Conservation (phyloP, 192 early-diverging fungal species). For the Lobosporangium transversale region DNA sequence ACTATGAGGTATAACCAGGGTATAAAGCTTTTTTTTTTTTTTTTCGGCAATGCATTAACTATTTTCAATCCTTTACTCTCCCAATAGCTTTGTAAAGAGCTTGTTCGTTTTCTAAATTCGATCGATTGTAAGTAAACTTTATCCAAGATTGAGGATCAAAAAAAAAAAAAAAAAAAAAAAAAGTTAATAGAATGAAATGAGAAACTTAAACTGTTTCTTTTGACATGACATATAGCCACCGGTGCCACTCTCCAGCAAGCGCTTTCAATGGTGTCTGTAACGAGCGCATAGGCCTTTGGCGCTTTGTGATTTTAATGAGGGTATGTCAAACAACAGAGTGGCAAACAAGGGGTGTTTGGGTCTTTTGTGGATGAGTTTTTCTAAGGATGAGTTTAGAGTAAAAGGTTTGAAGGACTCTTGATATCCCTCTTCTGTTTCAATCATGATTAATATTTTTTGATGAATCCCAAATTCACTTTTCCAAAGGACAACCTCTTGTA, state of each 20-base stretch:
- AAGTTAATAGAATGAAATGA: neutral
- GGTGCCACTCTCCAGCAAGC: slow-evolving; percentile 60
- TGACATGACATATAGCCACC: slow-evolving; percentile 31
- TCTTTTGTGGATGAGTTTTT: neutral
- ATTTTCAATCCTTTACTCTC: slow-evolving; percentile 3
- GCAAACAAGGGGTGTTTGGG: neutral
- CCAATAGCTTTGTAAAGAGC: slow-evolving; percentile 73
- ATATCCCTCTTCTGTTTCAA: neutral
- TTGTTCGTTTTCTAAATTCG: slow-evolving; percentile 81
- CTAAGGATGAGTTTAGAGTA: slow-evolving; percentile 49
- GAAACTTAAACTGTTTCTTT: neutral
- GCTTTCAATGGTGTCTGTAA: slow-evolving; percentile 40
- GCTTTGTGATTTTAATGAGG: neutral
- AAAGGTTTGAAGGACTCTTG: slow-evolving; percentile 48
- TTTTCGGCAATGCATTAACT: neutral
- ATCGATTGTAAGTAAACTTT: slow-evolving; percentile 69
- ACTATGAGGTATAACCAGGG: slow-evolving; percentile 73
- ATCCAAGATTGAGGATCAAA: too few species aligned
- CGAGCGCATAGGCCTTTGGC: neutral
- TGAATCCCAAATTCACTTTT: too few species aligned
- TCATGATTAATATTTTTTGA: too few species aligned
- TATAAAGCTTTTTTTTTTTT: too few species aligned
- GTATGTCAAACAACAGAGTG: neutral
- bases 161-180: too few species aligned
- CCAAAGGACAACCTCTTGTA: too few species aligned